Base-by-base conservation (phyloP, 75 land plant species). In the Isoetes taiwanensis region DNA sequence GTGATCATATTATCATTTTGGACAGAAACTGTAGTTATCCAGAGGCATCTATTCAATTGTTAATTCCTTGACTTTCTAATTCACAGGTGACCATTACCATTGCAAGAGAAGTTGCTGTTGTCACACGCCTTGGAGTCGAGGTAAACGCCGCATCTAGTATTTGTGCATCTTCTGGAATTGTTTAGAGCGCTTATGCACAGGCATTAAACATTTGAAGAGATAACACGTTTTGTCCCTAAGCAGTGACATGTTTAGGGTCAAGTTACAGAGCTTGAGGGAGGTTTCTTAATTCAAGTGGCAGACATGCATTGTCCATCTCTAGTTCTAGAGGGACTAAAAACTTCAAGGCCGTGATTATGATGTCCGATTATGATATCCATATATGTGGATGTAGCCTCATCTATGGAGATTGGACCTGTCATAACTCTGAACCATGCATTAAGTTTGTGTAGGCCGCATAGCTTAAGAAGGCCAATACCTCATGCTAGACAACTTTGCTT, bases 51-150 rank as follows among this genome's bases (percentile, higher is more conserved):
- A 27, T 0, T 23, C 10, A 30, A 35, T 53, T 41, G 28, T 9
- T 25, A 39, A 5, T 14, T 21, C 16, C 27, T 60, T 1, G 31
- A 46, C 2, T 60, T 28, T 2, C 3, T 20, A 32, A 42, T 52
- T 52, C 25, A 14, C 33, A 85, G 85, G 78, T 78, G 17, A 71
- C 65, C 5, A 63, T 61, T 57, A 59, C 66, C 41, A 73, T 85
- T 68, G 82, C 86, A 2, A 76, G 68, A 39, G 90, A 81, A 65
- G 78, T 85, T 56, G 68, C 73, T 41, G 41, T 57, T 21, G 85
- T 76, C 28, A 76, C 60, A 35, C 80, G 64, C 17, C 52, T 67
- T 35, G 90, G 86, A 52, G 75, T 85, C 16, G 73, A 85, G 90
- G 90, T 85, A 66, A n/a, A n/a, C n/a, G n/a, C n/a, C 5, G 50